Percentiles rank a stretch among this genome's conserved stretches.
Evolutionary conservation across 495 filamentous ascomycete species (phyloP).

Genomic region (Hyaloscypha variabilis): DNA sequence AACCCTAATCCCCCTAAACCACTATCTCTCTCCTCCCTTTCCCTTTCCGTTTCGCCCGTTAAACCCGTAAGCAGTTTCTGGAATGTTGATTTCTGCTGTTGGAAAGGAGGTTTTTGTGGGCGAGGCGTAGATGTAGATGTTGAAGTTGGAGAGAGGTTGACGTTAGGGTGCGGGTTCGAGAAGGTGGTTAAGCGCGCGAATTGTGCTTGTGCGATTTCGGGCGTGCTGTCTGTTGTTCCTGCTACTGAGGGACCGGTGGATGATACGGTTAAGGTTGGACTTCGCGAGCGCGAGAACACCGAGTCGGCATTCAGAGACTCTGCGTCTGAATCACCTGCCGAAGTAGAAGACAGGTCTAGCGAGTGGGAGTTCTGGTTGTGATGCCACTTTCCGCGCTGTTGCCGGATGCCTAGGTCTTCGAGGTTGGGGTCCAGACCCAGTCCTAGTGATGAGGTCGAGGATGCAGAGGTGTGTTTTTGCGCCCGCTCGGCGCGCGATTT

Average conservation of each 20-base stretch:
- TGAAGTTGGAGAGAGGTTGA: neutral
- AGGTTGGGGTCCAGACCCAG: constrained; percentile 1
- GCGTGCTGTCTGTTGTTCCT: constrained; percentile 9
- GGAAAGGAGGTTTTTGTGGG: constrained; percentile 22
- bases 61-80: constrained; percentile 54
- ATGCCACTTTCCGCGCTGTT: constrained; percentile 47
- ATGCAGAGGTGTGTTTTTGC: neutral
- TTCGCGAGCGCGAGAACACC: constrained; percentile 63
- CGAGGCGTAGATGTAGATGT: constrained; percentile 1
- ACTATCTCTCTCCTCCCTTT: neutral
- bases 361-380: constrained; percentile 32
- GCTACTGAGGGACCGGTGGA: constrained; percentile 2
- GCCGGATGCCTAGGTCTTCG: constrained; percentile 57
- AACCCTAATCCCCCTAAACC: constrained; percentile 20
- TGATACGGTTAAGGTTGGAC: constrained; percentile 48
- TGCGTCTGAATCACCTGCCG: constrained; percentile 53
- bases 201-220: constrained; percentile 22
- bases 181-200: constrained; percentile 26
- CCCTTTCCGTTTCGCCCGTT: neutral
- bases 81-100: constrained; percentile 46
- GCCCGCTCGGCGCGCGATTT: constrained; percentile 3
- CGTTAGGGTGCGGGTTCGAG: neutral
- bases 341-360: constrained; percentile 51
- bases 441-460: neutral
- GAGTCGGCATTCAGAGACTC: constrained; percentile 61